A percentile compares a stretch with the other conserved stretches of the same genome.
Evolutionary conservation across 306 rosid species (phyloP).

Genomic region (Casuarina glauca): DNA sequence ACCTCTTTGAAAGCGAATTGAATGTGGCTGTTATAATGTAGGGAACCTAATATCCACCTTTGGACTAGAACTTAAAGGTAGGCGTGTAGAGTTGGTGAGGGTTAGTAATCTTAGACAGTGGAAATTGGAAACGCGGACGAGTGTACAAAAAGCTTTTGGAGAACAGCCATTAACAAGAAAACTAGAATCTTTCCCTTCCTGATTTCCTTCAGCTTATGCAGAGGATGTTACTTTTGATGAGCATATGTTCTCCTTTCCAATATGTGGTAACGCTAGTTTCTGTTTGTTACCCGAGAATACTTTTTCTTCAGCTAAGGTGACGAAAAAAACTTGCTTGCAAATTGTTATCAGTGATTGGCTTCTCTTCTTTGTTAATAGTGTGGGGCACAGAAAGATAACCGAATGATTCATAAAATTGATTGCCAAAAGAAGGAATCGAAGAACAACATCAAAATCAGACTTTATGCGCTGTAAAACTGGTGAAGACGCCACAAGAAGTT

Average conservation of each 20-base stretch:
- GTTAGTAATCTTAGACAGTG: constrained; percentile 18
- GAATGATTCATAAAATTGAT: background rate
- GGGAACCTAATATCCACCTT: constrained; percentile 46
- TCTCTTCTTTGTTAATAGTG: background rate
- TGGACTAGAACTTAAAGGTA: constrained; percentile 19
- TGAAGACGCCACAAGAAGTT: background rate
- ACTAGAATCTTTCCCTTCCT: background rate
- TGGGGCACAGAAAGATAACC: background rate
- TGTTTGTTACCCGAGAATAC: background rate
- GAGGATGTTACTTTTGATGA: background rate
- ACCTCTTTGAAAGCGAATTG: constrained; percentile 32
- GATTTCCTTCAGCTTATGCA: background rate
- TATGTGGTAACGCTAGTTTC: background rate
- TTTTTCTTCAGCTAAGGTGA: background rate
- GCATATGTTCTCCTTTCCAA: background rate
- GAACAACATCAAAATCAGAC: constrained; percentile 13
- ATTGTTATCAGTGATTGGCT: background rate
- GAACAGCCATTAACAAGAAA: background rate
- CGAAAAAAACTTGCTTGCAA: background rate
- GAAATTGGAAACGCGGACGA: background rate
- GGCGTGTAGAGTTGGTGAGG: constrained; percentile 18
- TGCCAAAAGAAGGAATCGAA: background rate
- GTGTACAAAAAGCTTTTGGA: background rate
- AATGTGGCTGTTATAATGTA: constrained; percentile 66
- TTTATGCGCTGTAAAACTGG: constrained; percentile 1